Evolutionary conservation across 2,329 filamentous ascomycete species (phyloP).

Genomic region (Penicillium brevicompactum): DNA sequence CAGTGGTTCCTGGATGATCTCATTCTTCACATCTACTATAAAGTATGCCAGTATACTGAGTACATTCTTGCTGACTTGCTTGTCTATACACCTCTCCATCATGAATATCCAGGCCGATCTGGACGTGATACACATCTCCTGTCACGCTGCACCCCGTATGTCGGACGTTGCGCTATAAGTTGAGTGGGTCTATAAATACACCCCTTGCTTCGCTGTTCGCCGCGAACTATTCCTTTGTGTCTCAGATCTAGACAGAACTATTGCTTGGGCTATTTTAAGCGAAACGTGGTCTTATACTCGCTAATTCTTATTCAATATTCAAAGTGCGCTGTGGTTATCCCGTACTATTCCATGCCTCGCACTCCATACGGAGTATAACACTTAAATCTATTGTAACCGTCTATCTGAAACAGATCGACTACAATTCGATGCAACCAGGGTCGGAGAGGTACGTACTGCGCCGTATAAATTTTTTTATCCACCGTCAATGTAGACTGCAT

Average conservation of each 20-base stretch:
- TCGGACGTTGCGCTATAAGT: neutral
- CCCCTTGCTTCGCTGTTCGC: neutral
- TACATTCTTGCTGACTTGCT: neutral
- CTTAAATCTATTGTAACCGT: neutral
- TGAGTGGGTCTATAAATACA: conserved; percentile 7
- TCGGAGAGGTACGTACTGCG: neutral
- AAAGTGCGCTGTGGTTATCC: no score
- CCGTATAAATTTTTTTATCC: neutral
- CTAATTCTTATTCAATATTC: neutral
- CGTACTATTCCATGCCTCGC: neutral
- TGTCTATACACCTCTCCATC: neutral
- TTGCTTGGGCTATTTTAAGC: neutral
- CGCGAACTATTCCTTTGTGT: neutral
- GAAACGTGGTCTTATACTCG: neutral
- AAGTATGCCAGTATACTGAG: neutral
- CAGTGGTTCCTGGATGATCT: conserved; percentile 7
- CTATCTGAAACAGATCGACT: neutral
- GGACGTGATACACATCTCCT: neutral
- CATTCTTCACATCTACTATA: neutral
- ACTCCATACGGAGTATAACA: neutral
- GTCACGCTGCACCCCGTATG: neutral
- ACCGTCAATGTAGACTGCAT: conserved; percentile 25
- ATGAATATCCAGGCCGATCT: neutral
- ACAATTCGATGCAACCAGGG: neutral
- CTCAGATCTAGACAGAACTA: neutral